These are phyloP conservation scores for Fusarium subglutinans DNA, from an alignment of 2,329 filamentous ascomycete species.

Conservation along the genomic window DNA sequence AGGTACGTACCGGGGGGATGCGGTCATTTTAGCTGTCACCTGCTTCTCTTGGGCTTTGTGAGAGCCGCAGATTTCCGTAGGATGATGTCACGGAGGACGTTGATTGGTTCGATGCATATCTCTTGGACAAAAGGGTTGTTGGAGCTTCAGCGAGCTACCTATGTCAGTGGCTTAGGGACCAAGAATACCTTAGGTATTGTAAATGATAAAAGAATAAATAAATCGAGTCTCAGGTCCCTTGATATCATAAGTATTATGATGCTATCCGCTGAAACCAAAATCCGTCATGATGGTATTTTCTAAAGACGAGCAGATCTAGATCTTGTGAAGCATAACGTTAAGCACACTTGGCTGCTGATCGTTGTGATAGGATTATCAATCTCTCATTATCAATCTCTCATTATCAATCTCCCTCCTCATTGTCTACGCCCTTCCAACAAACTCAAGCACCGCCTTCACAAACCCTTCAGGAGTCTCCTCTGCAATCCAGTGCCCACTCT, in stretches of 20 bases:
- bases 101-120: constrained; percentile 30
- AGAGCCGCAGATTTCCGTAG: constrained; percentile 40
- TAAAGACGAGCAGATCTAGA: neutral
- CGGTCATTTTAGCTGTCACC: constrained; percentile 19
- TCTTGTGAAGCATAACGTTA: too few relatives aligned
- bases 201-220: too few relatives aligned
- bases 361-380: constrained; percentile 34
- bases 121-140: constrained; percentile 20
- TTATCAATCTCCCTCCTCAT: neutral
- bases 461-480: constrained; percentile 19
- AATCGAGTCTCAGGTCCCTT: neutral
- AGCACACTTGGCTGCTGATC: neutral
- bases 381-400: neutral
- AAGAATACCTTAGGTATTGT: neutral
- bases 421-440: constrained; percentile 2
- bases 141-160: neutral
- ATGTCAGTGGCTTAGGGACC: neutral
- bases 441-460: constrained; percentile 5
- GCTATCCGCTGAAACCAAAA: too few relatives aligned
- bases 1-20: constrained; percentile 18
- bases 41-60: neutral
- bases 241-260: too few relatives aligned
- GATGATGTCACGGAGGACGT: constrained; percentile 28
- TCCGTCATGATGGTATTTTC: too few relatives aligned
- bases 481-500: constrained; percentile 19